Conservation (phyloP, 345 rosid species). For the Corchorus olitorius region DNA sequence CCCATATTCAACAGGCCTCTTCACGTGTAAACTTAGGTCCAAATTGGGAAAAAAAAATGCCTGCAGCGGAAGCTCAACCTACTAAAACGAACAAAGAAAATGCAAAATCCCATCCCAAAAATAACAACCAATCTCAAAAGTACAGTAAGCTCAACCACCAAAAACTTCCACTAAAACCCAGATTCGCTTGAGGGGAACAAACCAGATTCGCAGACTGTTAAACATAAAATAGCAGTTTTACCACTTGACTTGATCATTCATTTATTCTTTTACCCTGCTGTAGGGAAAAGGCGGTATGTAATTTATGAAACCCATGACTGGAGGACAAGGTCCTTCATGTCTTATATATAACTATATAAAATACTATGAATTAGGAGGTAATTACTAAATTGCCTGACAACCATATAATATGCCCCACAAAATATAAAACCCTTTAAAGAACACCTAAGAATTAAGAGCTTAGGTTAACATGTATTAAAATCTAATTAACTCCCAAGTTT, state of each 20-base stretch:
- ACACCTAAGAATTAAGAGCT: background rate
- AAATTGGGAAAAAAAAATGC: too few species aligned
- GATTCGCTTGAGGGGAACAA: too few species aligned
- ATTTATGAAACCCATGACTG: background rate
- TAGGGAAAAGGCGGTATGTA: background rate
- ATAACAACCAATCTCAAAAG: too few species aligned
- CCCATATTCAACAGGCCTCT: too few species aligned
- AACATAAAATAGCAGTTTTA: constrained; percentile 1
- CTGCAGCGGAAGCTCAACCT: too few species aligned
- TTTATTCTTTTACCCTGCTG: background rate
- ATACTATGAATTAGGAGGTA: background rate
- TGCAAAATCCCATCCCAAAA: too few species aligned
- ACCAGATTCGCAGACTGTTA: background rate
- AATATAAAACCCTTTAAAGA: background rate
- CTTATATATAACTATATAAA: background rate
- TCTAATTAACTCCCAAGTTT: background rate
- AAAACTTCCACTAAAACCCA: too few species aligned
- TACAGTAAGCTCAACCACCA: too few species aligned
- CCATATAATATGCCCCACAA: background rate
- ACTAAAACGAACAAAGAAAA: too few species aligned
- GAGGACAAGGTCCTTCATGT: background rate
- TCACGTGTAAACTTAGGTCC: too few species aligned
- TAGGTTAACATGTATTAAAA: background rate
- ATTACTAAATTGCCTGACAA: constrained; percentile 1
- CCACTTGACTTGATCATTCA: background rate